These are phyloP conservation scores for Pleurotus sapidus DNA, from an alignment of 768 basidiomycete species.

Conservation along the genomic window DNA sequence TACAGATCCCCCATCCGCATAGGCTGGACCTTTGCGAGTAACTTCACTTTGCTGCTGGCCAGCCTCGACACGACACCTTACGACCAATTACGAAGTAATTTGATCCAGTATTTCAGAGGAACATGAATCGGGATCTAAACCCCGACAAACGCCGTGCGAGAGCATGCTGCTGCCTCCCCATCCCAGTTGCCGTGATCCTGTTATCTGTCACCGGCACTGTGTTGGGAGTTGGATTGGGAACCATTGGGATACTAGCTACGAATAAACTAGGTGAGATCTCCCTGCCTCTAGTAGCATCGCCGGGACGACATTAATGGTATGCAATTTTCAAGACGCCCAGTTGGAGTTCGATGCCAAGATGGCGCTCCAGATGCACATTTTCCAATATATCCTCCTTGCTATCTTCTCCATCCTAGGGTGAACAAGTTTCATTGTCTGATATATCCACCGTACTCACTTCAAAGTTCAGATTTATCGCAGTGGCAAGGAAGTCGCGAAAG, in stretches of 20 bases:
- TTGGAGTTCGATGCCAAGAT: background rate
- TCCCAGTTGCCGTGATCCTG: background rate
- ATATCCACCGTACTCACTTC: background rate
- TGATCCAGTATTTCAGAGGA: background rate
- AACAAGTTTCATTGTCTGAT: background rate
- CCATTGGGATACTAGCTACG: background rate
- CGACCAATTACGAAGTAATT: background rate
- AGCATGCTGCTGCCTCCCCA: constrained; percentile 1
- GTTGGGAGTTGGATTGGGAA: background rate
- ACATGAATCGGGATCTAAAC: background rate
- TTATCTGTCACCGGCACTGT: background rate
- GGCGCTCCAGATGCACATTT: background rate
- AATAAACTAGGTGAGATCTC: constrained; percentile 1
- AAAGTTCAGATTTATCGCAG: background rate
- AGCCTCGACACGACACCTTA: background rate
- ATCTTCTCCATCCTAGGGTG: constrained; percentile 1
- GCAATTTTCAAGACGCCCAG: background rate
- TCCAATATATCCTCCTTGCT: background rate
- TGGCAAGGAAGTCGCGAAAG: background rate
- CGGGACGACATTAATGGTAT: background rate
- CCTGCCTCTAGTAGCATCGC: background rate
- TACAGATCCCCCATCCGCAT: background rate
- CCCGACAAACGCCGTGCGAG: background rate
- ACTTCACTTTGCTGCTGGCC: background rate
- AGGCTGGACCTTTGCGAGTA: constrained; percentile 7